Percentiles rank a stretch among this genome's conserved stretches.
Evolutionary conservation across 495 filamentous ascomycete genomes (phyloP).

Genomic region (Schizothecium vesticola): DNA sequence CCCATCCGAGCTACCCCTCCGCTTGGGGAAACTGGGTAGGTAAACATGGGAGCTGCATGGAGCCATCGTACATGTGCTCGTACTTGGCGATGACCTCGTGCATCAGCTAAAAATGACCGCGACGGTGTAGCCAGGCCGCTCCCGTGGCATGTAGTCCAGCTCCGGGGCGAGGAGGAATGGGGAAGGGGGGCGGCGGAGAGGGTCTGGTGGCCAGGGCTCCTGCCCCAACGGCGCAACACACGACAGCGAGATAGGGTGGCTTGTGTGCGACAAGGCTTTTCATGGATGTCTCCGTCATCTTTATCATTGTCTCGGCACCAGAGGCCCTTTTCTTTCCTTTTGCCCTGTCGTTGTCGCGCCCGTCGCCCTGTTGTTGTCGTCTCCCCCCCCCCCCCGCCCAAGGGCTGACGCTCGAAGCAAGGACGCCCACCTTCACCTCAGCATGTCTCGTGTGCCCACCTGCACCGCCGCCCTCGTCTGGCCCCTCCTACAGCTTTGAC

Average conservation of each 20-base stretch:
- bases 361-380: too few species aligned
- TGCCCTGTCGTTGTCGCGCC: neutral
- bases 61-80: constrained; percentile 2
- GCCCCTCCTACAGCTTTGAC: constrained; percentile 10
- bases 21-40: neutral
- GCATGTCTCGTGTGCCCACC: constrained; percentile 10
- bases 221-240: neutral
- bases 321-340: constrained; percentile 3
- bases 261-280: neutral
- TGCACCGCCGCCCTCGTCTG: constrained; percentile 1
- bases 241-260: neutral
- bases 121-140: constrained; percentile 1
- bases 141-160: neutral
- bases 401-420: neutral
- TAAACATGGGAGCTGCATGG: neutral
- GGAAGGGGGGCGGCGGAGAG: neutral
- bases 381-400: neutral
- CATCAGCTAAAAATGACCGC: constrained; percentile 7
- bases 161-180: neutral
- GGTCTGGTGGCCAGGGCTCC: neutral
- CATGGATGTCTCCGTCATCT: constrained; percentile 16
- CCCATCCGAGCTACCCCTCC: neutral
- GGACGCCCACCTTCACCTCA: neutral
- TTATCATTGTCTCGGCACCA: constrained; percentile 16
- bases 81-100: constrained; percentile 6